A percentile compares a stretch with the other conserved stretches of the same genome.
Conservation (phyloP, 1,139 yeast species). For the Pichia sp. region DNA sequence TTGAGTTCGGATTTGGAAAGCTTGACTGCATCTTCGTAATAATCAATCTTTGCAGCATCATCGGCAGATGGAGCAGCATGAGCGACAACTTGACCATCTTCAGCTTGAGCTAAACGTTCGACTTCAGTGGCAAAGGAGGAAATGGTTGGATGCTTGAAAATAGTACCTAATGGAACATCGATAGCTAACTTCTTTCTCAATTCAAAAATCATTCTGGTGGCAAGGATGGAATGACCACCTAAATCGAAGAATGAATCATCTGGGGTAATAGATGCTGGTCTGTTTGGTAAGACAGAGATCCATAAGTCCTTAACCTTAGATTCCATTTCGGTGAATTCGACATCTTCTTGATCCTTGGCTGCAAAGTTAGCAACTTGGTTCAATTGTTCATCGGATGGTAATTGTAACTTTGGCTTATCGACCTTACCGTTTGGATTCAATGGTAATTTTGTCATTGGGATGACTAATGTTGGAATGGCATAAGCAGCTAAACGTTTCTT, state of each 20-base stretch:
- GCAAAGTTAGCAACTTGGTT: constrained; percentile 60
- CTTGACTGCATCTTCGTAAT: constrained; percentile 72
- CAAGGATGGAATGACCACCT: constrained; percentile 97
- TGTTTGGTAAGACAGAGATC: constrained; percentile 81
- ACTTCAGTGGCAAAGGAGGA: constrained; percentile 75
- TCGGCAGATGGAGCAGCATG: constrained; percentile 17
- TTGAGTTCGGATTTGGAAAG: constrained; percentile 47
- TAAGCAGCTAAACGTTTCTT: constrained; percentile 89
- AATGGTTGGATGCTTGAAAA: constrained; percentile 87
- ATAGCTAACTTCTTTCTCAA: constrained; percentile 74
- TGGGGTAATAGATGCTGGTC: constrained; percentile 73
- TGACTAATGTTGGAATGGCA: constrained; percentile 90
- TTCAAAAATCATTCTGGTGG: constrained; percentile 95
- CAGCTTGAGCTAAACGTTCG: constrained; percentile 47
- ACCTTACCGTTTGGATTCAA: constrained; percentile 98
- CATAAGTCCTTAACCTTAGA: constrained; percentile 73
- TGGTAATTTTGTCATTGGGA: constrained; percentile 84
- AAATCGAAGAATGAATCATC: constrained; percentile 93
- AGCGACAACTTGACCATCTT: constrained; percentile 36
- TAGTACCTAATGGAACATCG: constrained; percentile 85
- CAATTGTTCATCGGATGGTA: constrained; percentile 88
- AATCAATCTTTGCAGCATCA: constrained; percentile 41
- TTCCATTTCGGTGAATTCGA: constrained; percentile 63
- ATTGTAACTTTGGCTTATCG: constrained; percentile 95
- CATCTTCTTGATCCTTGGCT: constrained; percentile 41